Evolutionary conservation across 139 green algal genomes (phyloP).

Genomic region (Chlorella sp.): DNA sequence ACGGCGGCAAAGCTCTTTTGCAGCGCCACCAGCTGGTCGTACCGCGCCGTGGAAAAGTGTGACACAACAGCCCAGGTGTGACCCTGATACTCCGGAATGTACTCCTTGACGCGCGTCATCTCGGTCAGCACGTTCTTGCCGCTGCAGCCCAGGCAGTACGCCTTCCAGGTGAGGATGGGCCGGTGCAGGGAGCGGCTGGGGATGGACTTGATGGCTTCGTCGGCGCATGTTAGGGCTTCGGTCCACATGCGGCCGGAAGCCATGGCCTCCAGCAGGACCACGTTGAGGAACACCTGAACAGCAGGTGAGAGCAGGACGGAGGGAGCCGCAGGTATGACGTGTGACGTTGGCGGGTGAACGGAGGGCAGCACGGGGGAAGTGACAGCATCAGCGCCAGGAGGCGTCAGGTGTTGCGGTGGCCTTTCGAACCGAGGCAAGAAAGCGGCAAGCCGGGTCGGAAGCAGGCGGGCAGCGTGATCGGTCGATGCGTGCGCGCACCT

Average conservation of each 20-base stretch:
- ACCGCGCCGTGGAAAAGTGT: conserved; percentile 16
- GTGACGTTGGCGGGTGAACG: no score
- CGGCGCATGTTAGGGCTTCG: conserved; percentile 20
- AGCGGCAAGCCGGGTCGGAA: no score
- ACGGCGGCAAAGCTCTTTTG: conserved; percentile 10
- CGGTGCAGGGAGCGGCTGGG: conserved; percentile 17
- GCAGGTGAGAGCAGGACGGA: not conserved
- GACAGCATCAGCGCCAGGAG: no score
- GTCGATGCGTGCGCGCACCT: no score
- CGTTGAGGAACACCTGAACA: conserved; percentile 40
- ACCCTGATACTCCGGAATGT: conserved; percentile 32
- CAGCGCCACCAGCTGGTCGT: conserved; percentile 29
- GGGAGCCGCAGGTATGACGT: no score
- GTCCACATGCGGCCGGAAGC: conserved; percentile 27
- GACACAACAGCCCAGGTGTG: conserved; percentile 29
- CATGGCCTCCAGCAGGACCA: conserved; percentile 41
- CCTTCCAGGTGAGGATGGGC: conserved; percentile 40
- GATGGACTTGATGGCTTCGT: conserved; percentile 23
- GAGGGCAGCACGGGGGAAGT: no score
- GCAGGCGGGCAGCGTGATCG: no score
- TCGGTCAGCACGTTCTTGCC: conserved; percentile 22
- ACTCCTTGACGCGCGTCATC: conserved; percentile 36
- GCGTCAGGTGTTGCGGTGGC: no score
- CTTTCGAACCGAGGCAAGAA: no score
- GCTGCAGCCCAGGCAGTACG: conserved; percentile 24